A percentile compares a stretch with the other conserved stretches of the same genome.
phyloP scores from a whole-genome alignment of 2,329 filamentous ascomycete species.

The Botrytis galanthina region DNA sequence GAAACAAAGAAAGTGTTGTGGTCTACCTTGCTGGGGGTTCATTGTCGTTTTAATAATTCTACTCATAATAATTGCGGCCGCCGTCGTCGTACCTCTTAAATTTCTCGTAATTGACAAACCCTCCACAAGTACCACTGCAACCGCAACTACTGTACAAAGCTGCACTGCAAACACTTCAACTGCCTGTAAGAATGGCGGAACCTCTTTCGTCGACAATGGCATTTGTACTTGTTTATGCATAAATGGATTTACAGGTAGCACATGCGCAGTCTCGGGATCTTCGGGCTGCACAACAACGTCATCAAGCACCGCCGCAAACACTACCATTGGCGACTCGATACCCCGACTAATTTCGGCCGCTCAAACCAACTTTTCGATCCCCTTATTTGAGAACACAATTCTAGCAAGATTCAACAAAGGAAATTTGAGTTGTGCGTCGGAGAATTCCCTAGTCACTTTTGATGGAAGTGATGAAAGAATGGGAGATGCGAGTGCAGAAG shows the following conservation, averaged over 20 bases:
- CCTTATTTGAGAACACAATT: conserved; percentile 67
- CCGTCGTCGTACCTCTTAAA: conserved; percentile 73
- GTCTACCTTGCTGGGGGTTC: conserved; percentile 78
- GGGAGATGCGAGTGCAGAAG: conserved; percentile 27
- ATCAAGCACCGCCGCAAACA: conserved; percentile 50
- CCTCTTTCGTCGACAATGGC: conserved; percentile 64
- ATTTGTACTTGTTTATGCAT: conserved; percentile 84
- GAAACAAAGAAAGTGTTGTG: conserved; percentile 67
- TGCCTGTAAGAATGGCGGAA: conserved; percentile 67
- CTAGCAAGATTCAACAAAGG: conserved; percentile 72
- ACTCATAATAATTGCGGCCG: conserved; percentile 72
- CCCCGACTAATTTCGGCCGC: conserved; percentile 69
- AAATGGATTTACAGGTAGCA: conserved; percentile 75
- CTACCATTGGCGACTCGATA: conserved; percentile 77
- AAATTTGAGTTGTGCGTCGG: conserved; percentile 75
- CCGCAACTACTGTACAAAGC: conserved; percentile 23
- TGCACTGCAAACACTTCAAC: conserved; percentile 67
- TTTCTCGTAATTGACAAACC: conserved; percentile 59
- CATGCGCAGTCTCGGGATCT: conserved; percentile 52
- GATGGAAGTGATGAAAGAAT: conserved; percentile 48
- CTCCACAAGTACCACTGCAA: conserved; percentile 30
- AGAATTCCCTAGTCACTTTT: conserved; percentile 88
- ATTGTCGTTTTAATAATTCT: conserved; percentile 63
- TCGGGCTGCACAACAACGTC: conserved; percentile 55
- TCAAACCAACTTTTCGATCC: conserved; percentile 68